phyloP scores from a whole-genome alignment of 2,329 filamentous ascomycete species.

The Cladosporium sp. region DNA sequence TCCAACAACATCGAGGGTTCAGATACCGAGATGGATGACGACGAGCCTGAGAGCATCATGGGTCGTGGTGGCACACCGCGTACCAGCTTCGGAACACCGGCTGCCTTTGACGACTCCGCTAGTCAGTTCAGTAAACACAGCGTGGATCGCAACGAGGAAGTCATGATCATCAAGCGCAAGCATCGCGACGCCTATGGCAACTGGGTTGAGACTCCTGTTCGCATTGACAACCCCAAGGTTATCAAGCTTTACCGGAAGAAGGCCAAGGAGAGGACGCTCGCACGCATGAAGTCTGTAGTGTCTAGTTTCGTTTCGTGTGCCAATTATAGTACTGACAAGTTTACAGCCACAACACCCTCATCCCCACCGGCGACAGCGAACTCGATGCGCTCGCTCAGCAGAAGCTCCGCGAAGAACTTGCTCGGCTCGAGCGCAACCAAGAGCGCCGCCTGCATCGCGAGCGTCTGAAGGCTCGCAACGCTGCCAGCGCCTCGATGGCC shows the following conservation, averaged over 20 bases:
- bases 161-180: constrained; percentile 72
- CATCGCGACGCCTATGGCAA: constrained; percentile 65
- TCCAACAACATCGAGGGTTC: constrained; percentile 73
- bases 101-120: constrained; percentile 69
- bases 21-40: constrained; percentile 68
- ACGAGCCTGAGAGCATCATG: constrained; percentile 48
- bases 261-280: constrained; percentile 68
- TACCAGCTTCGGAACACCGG: constrained; percentile 64
- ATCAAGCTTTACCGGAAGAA: constrained; percentile 86
- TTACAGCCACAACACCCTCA: constrained; percentile 58
- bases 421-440: constrained; percentile 85
- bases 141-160: constrained; percentile 58
- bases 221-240: constrained; percentile 68
- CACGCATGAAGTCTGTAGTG: constrained; percentile 68
- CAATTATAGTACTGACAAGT: constrained; percentile 27
- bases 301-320: not conserved
- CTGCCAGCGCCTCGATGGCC: constrained; percentile 47
- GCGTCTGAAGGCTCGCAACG: constrained; percentile 69
- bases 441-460: constrained; percentile 87
- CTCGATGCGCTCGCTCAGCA: constrained; percentile 60
- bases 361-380: constrained; percentile 67
- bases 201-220: constrained; percentile 26
- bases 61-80: constrained; percentile 60
- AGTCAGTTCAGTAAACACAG: constrained; percentile 53
- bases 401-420: constrained; percentile 70